Evolutionary conservation across 768 basidiomycete species (phyloP), one percentile per base, ranked within the genome.

Genomic region (Hypsizygus marmoreus): DNA sequence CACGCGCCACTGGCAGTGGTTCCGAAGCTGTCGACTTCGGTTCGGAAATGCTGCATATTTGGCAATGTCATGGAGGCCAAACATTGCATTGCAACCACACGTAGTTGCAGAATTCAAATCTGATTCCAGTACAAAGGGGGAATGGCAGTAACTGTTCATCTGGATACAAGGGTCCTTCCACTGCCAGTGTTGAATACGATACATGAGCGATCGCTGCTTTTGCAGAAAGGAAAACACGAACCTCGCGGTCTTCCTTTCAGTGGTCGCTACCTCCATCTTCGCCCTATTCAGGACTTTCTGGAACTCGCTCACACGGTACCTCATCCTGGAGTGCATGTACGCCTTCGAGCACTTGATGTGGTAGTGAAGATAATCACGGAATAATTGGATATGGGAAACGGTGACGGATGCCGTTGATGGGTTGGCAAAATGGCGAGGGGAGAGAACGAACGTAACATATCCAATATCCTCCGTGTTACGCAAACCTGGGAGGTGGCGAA

Each of bases 301-400:
- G 76, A 99, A 98, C 67, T 97, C 92, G 1, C 88, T 81, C 10
- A 97, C 97, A 8, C 97, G 84, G 57, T 87, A 78, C 49, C 97
- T 78, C 93, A 98, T 95, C 34, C 97, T 78, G 2, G 92, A 95
- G 69, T 98, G 95, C 92, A 99, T 95, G 70, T 99, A 98, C 0
- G 95, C 97, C 67, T 97, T 97, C 41, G 88, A 94, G 64, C 93
- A 95, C 60, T 95, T 98, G 79, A 99, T 97, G 63, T 98, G 95
- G 68, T 98, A 98, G 70, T 99, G 97, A n/a, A 99, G 75, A 62
- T 97, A 97, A 67, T 97, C 93, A 45, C 97, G 82, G 87, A 99
- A 98, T 19, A 95, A 74, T 64, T 97, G 92, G 59, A 98, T 89
- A 58, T 92, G 92, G 22, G 93, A 94, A 63, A 97, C 97, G 11